These are phyloP conservation scores for Venturia aucupariae DNA, from an alignment of 2,329 filamentous ascomycete species.

Conservation along the genomic window DNA sequence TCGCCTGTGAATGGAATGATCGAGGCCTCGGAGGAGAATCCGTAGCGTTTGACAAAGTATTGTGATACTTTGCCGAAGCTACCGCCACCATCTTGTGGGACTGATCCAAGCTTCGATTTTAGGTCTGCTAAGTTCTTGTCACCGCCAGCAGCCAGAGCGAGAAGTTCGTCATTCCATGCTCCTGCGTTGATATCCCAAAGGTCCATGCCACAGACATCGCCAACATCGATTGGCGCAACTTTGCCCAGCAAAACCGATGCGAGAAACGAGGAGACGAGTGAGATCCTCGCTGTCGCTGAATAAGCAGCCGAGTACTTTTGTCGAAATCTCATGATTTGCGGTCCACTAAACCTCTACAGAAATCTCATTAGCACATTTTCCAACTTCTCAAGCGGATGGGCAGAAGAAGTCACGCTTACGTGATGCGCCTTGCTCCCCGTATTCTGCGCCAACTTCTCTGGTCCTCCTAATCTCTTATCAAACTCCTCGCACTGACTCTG, in stretches of 20 bases:
- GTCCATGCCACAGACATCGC: slow-evolving; percentile 94
- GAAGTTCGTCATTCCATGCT: slow-evolving; percentile 63
- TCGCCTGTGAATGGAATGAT: slow-evolving; percentile 88
- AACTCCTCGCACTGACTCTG: slow-evolving; percentile 86
- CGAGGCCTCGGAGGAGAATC: slow-evolving; percentile 65
- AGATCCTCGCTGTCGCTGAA: slow-evolving; percentile 70
- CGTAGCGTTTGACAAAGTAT: slow-evolving; percentile 74
- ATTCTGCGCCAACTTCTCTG: slow-evolving; percentile 60
- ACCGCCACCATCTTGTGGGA: slow-evolving; percentile 70
- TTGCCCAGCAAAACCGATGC: slow-evolving; percentile 80
- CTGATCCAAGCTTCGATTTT: slow-evolving; percentile 68
- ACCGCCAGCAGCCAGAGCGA: slow-evolving; percentile 63
- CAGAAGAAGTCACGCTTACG: slow-evolving; percentile 38
- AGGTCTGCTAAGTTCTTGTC: slow-evolving; percentile 53
- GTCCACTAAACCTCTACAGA: slow-evolving; percentile 81
- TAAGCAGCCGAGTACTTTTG: slow-evolving; percentile 75
- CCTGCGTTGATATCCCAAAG: slow-evolving; percentile 79
- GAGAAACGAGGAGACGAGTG: slow-evolving; percentile 89
- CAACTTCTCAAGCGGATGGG: too few relatives aligned
- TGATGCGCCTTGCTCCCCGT: slow-evolving; percentile 95
- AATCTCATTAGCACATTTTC: background rate
- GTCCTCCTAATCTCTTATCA: slow-evolving; percentile 59
- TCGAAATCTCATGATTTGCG: slow-evolving; percentile 85
- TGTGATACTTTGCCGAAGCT: slow-evolving; percentile 64
- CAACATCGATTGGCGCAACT: slow-evolving; percentile 84